These are phyloP conservation scores for Chaetomidium leptoderma DNA, from an alignment of 495 filamentous ascomycete genomes.

Conservation along the genomic window DNA sequence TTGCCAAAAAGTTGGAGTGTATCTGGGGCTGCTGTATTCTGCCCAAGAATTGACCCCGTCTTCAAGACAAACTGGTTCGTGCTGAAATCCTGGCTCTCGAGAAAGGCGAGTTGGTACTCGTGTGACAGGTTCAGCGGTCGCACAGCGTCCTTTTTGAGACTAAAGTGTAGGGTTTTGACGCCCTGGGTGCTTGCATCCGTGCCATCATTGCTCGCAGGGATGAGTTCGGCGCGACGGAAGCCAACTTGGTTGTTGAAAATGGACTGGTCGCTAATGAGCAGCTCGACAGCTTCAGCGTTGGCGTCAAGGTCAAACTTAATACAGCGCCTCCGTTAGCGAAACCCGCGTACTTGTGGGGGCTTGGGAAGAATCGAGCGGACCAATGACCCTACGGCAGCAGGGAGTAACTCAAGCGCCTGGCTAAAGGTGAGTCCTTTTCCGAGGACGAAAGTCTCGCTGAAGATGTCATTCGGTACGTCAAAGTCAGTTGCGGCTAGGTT, in stretches of 20 bases:
- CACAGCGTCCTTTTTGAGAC: slow-evolving; percentile 39
- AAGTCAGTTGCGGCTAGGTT: slow-evolving; percentile 29
- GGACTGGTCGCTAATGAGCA: slow-evolving; percentile 42
- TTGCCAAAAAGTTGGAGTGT: slow-evolving; percentile 40
- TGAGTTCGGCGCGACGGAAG: slow-evolving; percentile 48
- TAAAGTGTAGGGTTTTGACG: slow-evolving; percentile 48
- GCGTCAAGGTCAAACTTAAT: slow-evolving; percentile 30
- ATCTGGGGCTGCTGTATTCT: slow-evolving; percentile 33
- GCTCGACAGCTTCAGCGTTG: slow-evolving; percentile 28
- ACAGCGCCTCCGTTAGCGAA: not conserved
- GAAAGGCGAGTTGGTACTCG: slow-evolving; percentile 49
- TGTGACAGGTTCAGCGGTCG: slow-evolving; percentile 45
- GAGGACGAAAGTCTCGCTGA: slow-evolving; percentile 32
- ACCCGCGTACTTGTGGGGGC: not conserved
- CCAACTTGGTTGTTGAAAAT: slow-evolving; percentile 48
- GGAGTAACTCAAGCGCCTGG: slow-evolving; percentile 28
- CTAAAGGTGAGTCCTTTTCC: slow-evolving; percentile 31
- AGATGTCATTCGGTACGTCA: slow-evolving; percentile 31
- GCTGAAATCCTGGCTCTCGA: slow-evolving; percentile 45
- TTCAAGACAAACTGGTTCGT: slow-evolving; percentile 49
- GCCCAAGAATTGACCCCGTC: slow-evolving; percentile 43
- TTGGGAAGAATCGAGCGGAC: slow-evolving; percentile 15
- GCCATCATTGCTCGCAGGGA: slow-evolving; percentile 43
- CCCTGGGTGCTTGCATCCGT: slow-evolving; percentile 42
- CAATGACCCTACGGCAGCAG: slow-evolving; percentile 21